Conservation (phyloP, 225 moss, liverwort and hornwort species). For the Ulota crispa region DNA sequence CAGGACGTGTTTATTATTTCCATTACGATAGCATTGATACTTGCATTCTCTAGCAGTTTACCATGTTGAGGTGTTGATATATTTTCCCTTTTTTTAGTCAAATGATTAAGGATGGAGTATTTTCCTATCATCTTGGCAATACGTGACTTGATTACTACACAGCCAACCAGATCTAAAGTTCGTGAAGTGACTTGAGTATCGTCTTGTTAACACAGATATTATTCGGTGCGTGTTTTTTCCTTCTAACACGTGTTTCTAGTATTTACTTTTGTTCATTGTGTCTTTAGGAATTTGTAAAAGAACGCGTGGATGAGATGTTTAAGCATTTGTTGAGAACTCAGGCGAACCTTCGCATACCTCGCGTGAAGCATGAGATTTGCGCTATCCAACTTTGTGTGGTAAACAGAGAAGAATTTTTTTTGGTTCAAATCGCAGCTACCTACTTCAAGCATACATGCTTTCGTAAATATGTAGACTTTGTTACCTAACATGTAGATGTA, state of each 20-base stretch:
- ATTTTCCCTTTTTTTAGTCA: not conserved
- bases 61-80: not conserved
- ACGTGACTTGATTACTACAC: conserved; percentile 14
- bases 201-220: not conserved
- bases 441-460: not conserved
- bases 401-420: conserved; percentile 4
- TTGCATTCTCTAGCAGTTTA: not conserved
- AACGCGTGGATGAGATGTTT: conserved; percentile 40
- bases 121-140: conserved; percentile 19
- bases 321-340: conserved; percentile 7
- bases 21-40: not conserved
- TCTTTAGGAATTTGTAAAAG: conserved; percentile 29
- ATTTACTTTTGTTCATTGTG: conserved; percentile 11
- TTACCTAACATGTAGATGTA: not conserved
- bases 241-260: not conserved
- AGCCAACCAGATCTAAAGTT: conserved; percentile 34
- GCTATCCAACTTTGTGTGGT: conserved; percentile 51
- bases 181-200: not conserved
- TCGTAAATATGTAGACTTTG: not conserved
- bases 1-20: not conserved
- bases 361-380: conserved; percentile 29
- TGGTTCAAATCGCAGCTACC: not conserved
- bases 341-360: conserved; percentile 22
- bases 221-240: not conserved
- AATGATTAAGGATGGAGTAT: not conserved